These are phyloP conservation scores for Globisporangium irregulare DNA, from an alignment of 352 stramenopile genomes.

Conservation along the genomic window DNA sequence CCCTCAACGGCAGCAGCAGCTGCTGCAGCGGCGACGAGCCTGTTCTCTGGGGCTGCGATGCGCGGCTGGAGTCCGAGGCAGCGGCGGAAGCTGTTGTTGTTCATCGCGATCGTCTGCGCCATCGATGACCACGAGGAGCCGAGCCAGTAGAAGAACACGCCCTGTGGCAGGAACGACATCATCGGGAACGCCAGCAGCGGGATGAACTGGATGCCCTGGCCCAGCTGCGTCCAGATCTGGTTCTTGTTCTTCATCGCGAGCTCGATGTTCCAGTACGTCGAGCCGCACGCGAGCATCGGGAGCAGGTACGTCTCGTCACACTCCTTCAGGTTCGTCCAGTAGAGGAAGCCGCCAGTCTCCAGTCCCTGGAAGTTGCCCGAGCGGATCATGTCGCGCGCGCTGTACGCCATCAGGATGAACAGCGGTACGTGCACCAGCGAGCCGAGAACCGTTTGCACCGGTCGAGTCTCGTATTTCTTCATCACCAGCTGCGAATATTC, in stretches of 20 bases:
- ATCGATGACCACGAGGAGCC: conserved; percentile 66
- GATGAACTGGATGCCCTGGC: conserved; percentile 48
- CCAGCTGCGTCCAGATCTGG: conserved; percentile 39
- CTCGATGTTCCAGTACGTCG: conserved; percentile 70
- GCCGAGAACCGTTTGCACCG: conserved; percentile 60
- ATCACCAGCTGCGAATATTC: conserved; percentile 37
- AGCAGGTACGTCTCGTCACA: conserved; percentile 60
- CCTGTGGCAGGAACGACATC: conserved; percentile 49
- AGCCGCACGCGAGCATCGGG: conserved; percentile 45
- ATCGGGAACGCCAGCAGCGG: conserved; percentile 54
- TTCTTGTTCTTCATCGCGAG: conserved; percentile 44
- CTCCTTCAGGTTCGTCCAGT: conserved; percentile 68
- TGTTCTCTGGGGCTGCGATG: conserved; percentile 20
- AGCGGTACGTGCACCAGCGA: conserved; percentile 67
- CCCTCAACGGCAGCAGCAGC: neutral
- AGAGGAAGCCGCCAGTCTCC: conserved; percentile 55
- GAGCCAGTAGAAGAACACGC: conserved; percentile 85
- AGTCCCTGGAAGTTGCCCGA: conserved; percentile 61
- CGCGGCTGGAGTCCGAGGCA: conserved; percentile 49
- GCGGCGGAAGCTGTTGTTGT: conserved; percentile 64
- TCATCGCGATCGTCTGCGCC: conserved; percentile 56
- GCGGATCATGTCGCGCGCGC: conserved; percentile 71
- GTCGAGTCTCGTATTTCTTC: conserved; percentile 74
- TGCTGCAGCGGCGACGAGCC: conserved; percentile 2
- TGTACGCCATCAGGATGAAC: conserved; percentile 75